Percentiles rank a stretch among this genome's conserved stretches.
These are phyloP conservation scores for Mesotaenium endlicherianum DNA, from an alignment of 139 green algal genomes.

Conservation along the genomic window DNA sequence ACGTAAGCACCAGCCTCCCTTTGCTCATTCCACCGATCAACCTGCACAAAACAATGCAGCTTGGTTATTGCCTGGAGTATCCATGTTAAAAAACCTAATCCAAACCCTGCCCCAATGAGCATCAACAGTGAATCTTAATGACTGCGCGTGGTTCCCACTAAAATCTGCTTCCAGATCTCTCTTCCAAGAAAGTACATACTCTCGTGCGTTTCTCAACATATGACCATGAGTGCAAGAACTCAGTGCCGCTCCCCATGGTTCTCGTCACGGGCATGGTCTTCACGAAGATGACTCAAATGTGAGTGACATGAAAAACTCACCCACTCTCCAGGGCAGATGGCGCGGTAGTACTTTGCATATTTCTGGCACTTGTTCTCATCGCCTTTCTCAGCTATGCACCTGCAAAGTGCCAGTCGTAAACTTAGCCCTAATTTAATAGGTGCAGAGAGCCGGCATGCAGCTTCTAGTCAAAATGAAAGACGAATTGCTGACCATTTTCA, in stretches of 20 bases:
- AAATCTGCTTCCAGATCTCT: not conserved
- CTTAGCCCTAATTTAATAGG: not conserved
- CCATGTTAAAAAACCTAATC: not conserved
- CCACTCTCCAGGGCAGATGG: constrained; percentile 85
- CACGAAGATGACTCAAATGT: not conserved
- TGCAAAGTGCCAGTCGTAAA: not conserved
- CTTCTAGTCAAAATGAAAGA: not conserved
- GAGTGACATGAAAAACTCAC: constrained; percentile 45
- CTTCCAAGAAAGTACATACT: not conserved
- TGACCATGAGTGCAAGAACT: not conserved
- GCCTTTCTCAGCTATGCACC: constrained; percentile 65
- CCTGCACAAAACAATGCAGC: constrained; percentile 8
- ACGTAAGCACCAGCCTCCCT: constrained; percentile 61
- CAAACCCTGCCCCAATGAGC: not conserved
- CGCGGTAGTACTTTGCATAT: constrained; percentile 73
- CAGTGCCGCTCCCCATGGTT: not conserved
- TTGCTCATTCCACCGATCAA: constrained; percentile 67
- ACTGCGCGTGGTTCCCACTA: not conserved
- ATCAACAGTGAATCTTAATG: not conserved
- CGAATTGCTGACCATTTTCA: not conserved
- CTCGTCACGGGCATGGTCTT: not conserved
- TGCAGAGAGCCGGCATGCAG: too few species aligned
- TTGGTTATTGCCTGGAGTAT: not conserved
- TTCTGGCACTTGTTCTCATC: constrained; percentile 70
- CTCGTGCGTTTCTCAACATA: not conserved